Percentiles rank a stretch among this genome's conserved stretches.
Evolutionary conservation across 2,329 filamentous ascomycete genomes (phyloP).

Genomic region (Hypoxylon sp.): DNA sequence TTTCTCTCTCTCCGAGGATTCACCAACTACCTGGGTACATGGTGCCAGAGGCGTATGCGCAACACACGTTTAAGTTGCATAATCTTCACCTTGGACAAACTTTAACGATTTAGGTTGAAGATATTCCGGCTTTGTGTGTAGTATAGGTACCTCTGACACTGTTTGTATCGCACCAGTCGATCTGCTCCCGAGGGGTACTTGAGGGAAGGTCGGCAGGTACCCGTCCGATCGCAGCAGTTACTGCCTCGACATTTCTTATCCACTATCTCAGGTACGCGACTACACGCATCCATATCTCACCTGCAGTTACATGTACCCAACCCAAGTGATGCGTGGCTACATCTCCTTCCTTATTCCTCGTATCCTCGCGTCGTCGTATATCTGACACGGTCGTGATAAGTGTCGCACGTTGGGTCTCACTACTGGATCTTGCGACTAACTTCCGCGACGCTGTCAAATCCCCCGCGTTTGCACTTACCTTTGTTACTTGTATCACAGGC

Average conservation of each 20-base stretch:
- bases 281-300: too few relatives aligned
- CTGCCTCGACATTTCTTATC: neutral
- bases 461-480: neutral
- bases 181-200: neutral
- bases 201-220: neutral
- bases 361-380: too few relatives aligned
- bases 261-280: too few relatives aligned
- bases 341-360: neutral
- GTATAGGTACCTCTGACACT: too few relatives aligned
- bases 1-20: neutral
- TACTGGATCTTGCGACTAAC: constrained; percentile 1
- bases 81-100: neutral
- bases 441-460: neutral
- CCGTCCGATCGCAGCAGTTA: neutral
- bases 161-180: neutral
- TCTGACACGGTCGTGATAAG: neutral
- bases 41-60: neutral
- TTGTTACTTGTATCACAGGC: neutral
- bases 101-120: constrained; percentile 4
- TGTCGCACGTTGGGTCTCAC: neutral
- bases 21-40: neutral
- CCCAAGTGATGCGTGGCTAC: neutral
- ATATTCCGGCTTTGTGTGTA: neutral
- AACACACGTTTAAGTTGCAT: neutral
- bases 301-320: too few relatives aligned